These are phyloP conservation scores for Diaporthe vexans DNA, from an alignment of 2,329 filamentous ascomycete genomes.

Conservation along the genomic window DNA sequence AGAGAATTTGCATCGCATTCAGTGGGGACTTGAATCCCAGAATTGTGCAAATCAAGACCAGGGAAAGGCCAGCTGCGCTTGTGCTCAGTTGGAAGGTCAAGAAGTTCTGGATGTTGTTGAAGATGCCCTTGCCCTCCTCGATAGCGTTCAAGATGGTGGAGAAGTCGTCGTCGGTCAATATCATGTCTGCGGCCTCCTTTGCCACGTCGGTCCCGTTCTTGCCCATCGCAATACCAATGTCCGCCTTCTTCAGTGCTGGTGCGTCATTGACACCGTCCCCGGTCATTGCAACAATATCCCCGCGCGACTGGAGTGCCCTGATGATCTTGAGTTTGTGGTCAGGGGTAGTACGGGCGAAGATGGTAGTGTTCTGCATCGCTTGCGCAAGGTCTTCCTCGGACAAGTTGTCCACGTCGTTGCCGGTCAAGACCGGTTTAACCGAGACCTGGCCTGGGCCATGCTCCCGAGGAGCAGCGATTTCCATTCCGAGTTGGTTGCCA, in stretches of 20 bases:
- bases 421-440: conserved; percentile 81
- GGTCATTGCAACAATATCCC: conserved; percentile 98
- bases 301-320: conserved; percentile 87
- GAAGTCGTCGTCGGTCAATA: conserved; percentile 90
- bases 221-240: conserved; percentile 98
- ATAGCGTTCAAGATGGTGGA: conserved; percentile 94
- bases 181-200: conserved; percentile 96
- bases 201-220: conserved; percentile 95
- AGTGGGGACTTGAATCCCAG: conserved; percentile 95
- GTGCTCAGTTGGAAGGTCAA: conserved; percentile 98
- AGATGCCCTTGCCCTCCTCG: conserved; percentile 98
- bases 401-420: conserved; percentile 95
- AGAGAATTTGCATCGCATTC: conserved; percentile 99
- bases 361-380: conserved; percentile 89
- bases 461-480: conserved; percentile 71
- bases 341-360: conserved; percentile 95
- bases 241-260: conserved; percentile 94
- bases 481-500: conserved; percentile 95
- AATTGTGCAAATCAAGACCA: conserved; percentile 93
- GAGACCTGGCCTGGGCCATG: conserved; percentile 69
- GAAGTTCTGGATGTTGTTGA: conserved; percentile 99
- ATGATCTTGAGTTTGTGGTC: conserved; percentile 99
- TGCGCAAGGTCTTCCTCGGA: conserved; percentile 85
- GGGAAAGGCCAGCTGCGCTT: conserved; percentile 89
- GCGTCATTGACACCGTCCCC: conserved; percentile 98